A percentile compares a stretch with the other conserved stretches of the same genome.
Conservation (phyloP, 495 filamentous ascomycete species). For the Lepraria neglecta region DNA sequence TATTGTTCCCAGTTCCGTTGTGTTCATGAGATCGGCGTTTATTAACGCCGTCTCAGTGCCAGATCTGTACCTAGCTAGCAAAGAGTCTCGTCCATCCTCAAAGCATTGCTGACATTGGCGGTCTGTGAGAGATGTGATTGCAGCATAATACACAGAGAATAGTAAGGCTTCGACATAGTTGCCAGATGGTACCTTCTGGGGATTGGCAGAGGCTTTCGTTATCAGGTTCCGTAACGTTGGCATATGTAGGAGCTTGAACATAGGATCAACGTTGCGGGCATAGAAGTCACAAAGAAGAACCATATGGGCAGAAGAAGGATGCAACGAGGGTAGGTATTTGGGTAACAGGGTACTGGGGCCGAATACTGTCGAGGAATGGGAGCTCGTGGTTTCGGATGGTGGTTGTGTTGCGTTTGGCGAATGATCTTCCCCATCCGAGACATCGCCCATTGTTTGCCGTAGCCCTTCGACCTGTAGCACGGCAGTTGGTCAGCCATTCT, state of each 20-base stretch:
- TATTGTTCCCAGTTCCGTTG: constrained; percentile 39
- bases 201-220: constrained; percentile 33
- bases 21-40: constrained; percentile 43
- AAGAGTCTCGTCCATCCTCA: constrained; percentile 35
- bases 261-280: constrained; percentile 47
- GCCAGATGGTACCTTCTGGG: constrained; percentile 30
- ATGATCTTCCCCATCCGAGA: constrained; percentile 16
- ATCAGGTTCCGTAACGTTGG: constrained; percentile 46
- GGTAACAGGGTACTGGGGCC: constrained; percentile 19
- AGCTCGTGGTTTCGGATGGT: constrained; percentile 11
- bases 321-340: constrained; percentile 39
- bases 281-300: constrained; percentile 47
- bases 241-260: constrained; percentile 46
- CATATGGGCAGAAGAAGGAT: constrained; percentile 48
- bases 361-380: constrained; percentile 21
- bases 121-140: constrained; percentile 52
- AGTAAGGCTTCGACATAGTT: constrained; percentile 48
- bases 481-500: not conserved
- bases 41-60: constrained; percentile 42
- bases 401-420: constrained; percentile 9
- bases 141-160: constrained; percentile 56
- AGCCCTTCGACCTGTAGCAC: constrained; percentile 22
- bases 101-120: constrained; percentile 41
- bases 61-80: constrained; percentile 39
- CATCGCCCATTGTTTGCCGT: constrained; percentile 23